phyloP scores from a whole-genome alignment of 2,329 filamentous ascomycete genomes.

The Phialocephala sp. region DNA sequence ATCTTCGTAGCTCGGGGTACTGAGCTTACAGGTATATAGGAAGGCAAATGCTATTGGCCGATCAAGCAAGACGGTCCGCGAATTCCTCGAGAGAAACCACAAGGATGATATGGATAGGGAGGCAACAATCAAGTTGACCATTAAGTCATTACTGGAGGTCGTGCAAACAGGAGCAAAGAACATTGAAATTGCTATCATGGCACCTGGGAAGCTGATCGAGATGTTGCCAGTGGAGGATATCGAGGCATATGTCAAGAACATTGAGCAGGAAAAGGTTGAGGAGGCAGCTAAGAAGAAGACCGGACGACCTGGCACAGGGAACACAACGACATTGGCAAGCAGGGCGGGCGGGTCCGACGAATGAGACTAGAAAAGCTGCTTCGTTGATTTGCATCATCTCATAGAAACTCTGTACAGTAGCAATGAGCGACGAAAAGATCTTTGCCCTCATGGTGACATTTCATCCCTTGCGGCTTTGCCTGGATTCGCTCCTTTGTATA shows the following conservation, averaged over 20 bases:
- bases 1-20: constrained; percentile 36
- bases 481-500: no score
- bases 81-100: constrained; percentile 98
- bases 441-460: background rate
- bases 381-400: constrained; percentile 31
- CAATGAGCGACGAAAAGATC: constrained; percentile 41
- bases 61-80: constrained; percentile 97
- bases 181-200: constrained; percentile 99
- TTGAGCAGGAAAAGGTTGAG: constrained; percentile 99
- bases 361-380: constrained; percentile 23
- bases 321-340: constrained; percentile 72
- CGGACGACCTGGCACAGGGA: constrained; percentile 72
- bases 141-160: constrained; percentile 97
- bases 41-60: constrained; percentile 99
- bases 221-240: constrained; percentile 96
- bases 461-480: no score
- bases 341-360: constrained; percentile 52
- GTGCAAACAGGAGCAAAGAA: constrained; percentile 99
- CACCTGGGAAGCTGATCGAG: constrained; percentile 87
- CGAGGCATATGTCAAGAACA: constrained; percentile 96
- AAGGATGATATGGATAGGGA: constrained; percentile 97
- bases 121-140: constrained; percentile 93
- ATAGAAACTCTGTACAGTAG: constrained; percentile 44
- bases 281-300: constrained; percentile 98
- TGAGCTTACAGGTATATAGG: constrained; percentile 57